Percentiles rank a stretch among this genome's conserved stretches.
Conservation (phyloP, 2,329 filamentous ascomycete genomes). For the Chaetomium strumarium region DNA sequence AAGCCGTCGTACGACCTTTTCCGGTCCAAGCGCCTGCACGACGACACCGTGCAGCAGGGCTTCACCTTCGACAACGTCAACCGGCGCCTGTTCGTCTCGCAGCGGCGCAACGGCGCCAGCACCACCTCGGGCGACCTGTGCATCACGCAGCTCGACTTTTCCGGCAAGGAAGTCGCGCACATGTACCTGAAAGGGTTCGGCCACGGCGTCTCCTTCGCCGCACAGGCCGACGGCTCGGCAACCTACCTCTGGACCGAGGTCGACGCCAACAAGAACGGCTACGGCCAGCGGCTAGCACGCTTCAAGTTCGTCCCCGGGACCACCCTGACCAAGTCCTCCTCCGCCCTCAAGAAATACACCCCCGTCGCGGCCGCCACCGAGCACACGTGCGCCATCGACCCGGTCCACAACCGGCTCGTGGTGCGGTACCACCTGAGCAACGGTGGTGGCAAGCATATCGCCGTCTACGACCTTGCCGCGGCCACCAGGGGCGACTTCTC, state of each 20-base stretch:
- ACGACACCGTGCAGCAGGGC: conserved; percentile 12
- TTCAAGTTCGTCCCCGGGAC: conserved; percentile 11
- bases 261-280: conserved; percentile 12
- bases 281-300: conserved; percentile 7
- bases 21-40: conserved; percentile 10
- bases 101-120: conserved; percentile 11
- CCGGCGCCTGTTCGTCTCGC: conserved; percentile 15
- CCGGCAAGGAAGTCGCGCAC: conserved; percentile 8
- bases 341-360: conserved; percentile 2
- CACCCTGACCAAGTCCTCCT: conserved; percentile 1
- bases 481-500: conserved; percentile 14
- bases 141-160: conserved; percentile 17
- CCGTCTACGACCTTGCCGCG: conserved; percentile 3
- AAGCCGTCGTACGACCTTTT: conserved; percentile 16
- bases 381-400: conserved; percentile 8
- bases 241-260: conserved; percentile 16
- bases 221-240: not conserved
- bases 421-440: conserved; percentile 8
- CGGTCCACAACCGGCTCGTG: conserved; percentile 12
- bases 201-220: conserved; percentile 13
- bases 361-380: conserved; percentile 4
- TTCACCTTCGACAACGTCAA: conserved; percentile 15
- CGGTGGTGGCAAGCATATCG: conserved; percentile 12
- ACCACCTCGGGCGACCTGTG: conserved; percentile 5
- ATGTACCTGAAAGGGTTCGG: conserved; percentile 13